Percentiles rank a stretch among this genome's conserved stretches.
Evolutionary conservation across 331 rosid genomes (phyloP).

Genomic region (Malus hybrid): DNA sequence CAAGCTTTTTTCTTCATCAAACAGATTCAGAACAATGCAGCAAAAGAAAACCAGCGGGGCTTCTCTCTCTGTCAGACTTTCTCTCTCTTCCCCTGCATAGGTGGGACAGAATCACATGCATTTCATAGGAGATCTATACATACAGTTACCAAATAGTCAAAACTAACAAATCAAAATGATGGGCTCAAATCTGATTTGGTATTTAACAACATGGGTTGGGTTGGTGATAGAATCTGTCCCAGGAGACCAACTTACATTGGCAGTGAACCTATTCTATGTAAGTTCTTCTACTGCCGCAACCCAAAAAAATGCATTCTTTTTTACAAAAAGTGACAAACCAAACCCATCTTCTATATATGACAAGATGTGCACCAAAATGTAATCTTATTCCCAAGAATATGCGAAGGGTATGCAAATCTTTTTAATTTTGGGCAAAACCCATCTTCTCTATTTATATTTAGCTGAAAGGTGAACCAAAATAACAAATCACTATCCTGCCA

Average conservation of each 20-base stretch:
- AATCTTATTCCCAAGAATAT: too few relatives aligned
- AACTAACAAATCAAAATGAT: not conserved
- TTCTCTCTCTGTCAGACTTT: not conserved
- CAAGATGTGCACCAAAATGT: too few relatives aligned
- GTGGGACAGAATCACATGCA: not conserved
- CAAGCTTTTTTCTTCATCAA: slow-evolving; percentile 15
- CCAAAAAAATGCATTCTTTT: too few relatives aligned
- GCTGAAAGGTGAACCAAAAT: not conserved
- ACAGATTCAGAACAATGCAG: not conserved
- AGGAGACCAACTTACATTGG: too few relatives aligned
- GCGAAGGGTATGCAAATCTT: too few relatives aligned
- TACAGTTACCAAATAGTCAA: not conserved
- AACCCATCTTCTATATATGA: too few relatives aligned
- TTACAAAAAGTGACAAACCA: too few relatives aligned
- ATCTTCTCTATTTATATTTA: not conserved
- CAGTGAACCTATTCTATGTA: too few relatives aligned
- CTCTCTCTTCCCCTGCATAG: slow-evolving; percentile 3
- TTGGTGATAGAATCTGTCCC: not conserved
- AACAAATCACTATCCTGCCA: not conserved
- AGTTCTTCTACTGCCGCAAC: too few relatives aligned
- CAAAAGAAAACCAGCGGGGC: not conserved
- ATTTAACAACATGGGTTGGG: not conserved
- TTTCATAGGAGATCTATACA: not conserved
- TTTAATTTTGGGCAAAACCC: not conserved
- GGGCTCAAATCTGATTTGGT: not conserved